A percentile compares a stretch with the other conserved stretches of the same genome.
These are phyloP conservation scores for Termitomyces sp. DNA, from an alignment of 1,284 basidiomycete genomes.

Conservation along the genomic window DNA sequence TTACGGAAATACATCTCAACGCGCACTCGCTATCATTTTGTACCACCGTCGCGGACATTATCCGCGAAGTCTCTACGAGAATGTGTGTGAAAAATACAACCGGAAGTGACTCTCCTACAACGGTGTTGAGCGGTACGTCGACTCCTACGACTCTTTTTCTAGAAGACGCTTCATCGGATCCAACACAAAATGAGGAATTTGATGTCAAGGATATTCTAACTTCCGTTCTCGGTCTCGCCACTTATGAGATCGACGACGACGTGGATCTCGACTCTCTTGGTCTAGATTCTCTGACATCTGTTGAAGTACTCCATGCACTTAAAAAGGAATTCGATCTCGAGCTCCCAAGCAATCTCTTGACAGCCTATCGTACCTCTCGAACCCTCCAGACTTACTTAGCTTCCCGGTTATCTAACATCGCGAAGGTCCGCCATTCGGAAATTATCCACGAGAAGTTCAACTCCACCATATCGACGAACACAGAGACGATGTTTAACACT, in stretches of 20 bases:
- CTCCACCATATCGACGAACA: background rate
- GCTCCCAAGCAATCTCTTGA: conserved; percentile 38
- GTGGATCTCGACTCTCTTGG: conserved; percentile 44
- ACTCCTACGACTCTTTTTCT: conserved; percentile 35
- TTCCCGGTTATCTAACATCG: conserved; percentile 1
- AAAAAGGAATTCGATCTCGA: conserved; percentile 33
- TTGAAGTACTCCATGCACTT: conserved; percentile 49
- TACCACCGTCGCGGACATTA: conserved; percentile 34
- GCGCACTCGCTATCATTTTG: conserved; percentile 32
- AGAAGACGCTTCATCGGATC: conserved; percentile 23
- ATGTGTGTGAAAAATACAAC: background rate
- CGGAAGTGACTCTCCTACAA: conserved; percentile 10
- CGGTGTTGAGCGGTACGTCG: conserved; percentile 21
- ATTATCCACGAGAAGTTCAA: background rate
- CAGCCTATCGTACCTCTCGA: conserved; percentile 26
- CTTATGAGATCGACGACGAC: conserved; percentile 36
- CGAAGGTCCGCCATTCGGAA: background rate
- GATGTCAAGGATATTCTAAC: conserved; percentile 42
- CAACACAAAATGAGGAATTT: conserved; percentile 16
- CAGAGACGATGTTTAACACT: conserved; percentile 12
- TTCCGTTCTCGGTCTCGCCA: conserved; percentile 40
- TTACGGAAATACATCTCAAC: conserved; percentile 29
- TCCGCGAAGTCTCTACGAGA: conserved; percentile 21
- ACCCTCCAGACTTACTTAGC: conserved; percentile 28
- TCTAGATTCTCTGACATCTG: conserved; percentile 58